Conservation (phyloP, 2,329 filamentous ascomycete species). For the Aspergillus oerlinghausenensis region DNA sequence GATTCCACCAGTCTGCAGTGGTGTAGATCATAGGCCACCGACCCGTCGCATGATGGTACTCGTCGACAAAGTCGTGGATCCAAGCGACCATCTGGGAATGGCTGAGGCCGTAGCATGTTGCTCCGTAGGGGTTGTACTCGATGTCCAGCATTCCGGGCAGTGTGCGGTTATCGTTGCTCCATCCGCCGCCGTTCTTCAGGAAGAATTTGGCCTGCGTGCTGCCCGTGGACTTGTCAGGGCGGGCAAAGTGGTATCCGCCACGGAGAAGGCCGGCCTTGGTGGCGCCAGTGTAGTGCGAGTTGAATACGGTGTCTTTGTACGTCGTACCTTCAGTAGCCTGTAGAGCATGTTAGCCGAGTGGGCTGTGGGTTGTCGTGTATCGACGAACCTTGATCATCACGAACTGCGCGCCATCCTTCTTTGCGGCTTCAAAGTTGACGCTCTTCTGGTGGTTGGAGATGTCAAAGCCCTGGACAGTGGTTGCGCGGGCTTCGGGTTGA, state of each 20-base stretch:
- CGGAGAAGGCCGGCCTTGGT: constrained; percentile 51
- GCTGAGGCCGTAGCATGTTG: constrained; percentile 44
- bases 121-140: constrained; percentile 39
- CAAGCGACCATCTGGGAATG: constrained; percentile 45
- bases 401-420: constrained; percentile 9
- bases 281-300: constrained; percentile 46
- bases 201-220: constrained; percentile 50
- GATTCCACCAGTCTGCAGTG: constrained; percentile 49
- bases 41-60: constrained; percentile 44
- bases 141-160: constrained; percentile 56
- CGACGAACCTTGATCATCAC: constrained; percentile 7
- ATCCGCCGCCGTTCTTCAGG: constrained; percentile 49
- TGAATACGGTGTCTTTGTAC: constrained; percentile 45
- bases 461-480: constrained; percentile 9
- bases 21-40: constrained; percentile 52
- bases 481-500: not conserved
- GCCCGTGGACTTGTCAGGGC: constrained; percentile 42
- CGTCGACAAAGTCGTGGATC: constrained; percentile 50
- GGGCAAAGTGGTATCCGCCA: constrained; percentile 54
- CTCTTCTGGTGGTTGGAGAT: constrained; percentile 10
- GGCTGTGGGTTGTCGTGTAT: too few species aligned
- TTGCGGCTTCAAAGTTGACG: constrained; percentile 7
- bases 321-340: constrained; percentile 50
- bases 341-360: not conserved
- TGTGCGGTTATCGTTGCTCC: constrained; percentile 50